Base-by-base conservation (phyloP, 2,329 filamentous ascomycete species). In the Penicillium capsulatum region DNA sequence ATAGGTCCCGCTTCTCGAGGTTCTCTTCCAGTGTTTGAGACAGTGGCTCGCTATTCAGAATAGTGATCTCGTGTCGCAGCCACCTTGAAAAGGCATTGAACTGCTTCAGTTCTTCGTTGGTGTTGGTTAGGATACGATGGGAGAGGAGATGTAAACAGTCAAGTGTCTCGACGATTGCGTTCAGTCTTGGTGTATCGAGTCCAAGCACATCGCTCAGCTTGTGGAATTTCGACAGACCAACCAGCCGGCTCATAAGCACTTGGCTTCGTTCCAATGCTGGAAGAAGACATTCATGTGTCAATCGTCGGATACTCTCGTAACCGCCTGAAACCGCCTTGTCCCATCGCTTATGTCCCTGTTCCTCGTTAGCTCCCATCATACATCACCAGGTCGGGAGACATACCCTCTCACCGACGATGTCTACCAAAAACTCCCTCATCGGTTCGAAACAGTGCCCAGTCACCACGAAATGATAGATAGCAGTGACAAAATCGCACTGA, bases 301-400 rank as follows among this genome's bases (percentile, higher is more conserved):
- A 73, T 36, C 79, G 77, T 34, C 88, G 79, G 7, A 97, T 74
- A 38, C 80, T 83, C 44, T 86, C 81, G 14, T 96, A 82, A 1
- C 89, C 87, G 3, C 80, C 79, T 2, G 79, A 75, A 2, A 94
- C 84, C 4, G 86, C 83, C 57, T 91, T 94, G 48, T 97, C 90
- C 92, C 92, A 98, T 34, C 92, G 76, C 65, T 95, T 96, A 55
- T 94, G 86, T 0, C 89, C 89, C 84, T 92, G 35, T 36, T 14
- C 19, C 20, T 20, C 2, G 13, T 30, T 20, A n/a, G 15, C 20
- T 27, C 26, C 17, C 16, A 17, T 4, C 15, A 43, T 2, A 5
- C 3, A 14, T 22, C 19, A 22, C 16, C 3, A n/a, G 6, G n/a
- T 15, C 6, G 15, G 31, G 19, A 15, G 19, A 63, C 77, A 57